Base-by-base conservation (phyloP, 768 basidiomycete species). In the Boletus subcaerulescens region DNA sequence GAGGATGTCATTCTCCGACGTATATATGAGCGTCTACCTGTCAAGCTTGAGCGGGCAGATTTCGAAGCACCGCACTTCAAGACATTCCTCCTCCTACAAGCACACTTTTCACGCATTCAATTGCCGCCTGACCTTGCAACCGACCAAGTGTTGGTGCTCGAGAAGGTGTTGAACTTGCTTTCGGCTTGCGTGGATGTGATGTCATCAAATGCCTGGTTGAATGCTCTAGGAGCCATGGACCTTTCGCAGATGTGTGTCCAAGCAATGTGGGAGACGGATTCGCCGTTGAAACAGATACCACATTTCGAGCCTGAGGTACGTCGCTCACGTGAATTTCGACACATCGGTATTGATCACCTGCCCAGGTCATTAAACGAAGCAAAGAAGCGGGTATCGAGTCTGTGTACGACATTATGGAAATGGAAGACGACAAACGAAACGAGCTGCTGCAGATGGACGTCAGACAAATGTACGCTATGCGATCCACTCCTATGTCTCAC, bases 221-320 rank as follows among this genome's bases (percentile, higher is more conserved):
- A 86, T 65, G 97, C 96, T 0, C 74, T 98, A 22, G 91, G 93
- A 32, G 95, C 95, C 0, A 98, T 98, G 97, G 96, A 99, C 71
- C 73, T 98, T 45, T 91, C 91, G 10, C 97, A 98, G 71, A 98
- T 98, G 96, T 95, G 93, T 71, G 92, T 98, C 5, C 97, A 98
- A 70, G 93, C 90, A 0, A 86, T 96, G 73, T 98, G 97, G 97
- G 96, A 99, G 67, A 88, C 86, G 11, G 97, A 99, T 71, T 93
- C 91, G 36, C 94, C 95, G 0, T 73, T 98, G 61, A 93, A 91
- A 66, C 96, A 99, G 70, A 88, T 99, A 41, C 97, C 97, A 11
- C 94, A 97, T 72, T 99, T 98, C 72, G 93, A 96, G 61, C 73
- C 85, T 7, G 92, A 96, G 50, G 91, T 95, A 63, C 0, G 63